Conservation (phyloP, 768 basidiomycete species). For the Leccinellum rugosiceps region DNA sequence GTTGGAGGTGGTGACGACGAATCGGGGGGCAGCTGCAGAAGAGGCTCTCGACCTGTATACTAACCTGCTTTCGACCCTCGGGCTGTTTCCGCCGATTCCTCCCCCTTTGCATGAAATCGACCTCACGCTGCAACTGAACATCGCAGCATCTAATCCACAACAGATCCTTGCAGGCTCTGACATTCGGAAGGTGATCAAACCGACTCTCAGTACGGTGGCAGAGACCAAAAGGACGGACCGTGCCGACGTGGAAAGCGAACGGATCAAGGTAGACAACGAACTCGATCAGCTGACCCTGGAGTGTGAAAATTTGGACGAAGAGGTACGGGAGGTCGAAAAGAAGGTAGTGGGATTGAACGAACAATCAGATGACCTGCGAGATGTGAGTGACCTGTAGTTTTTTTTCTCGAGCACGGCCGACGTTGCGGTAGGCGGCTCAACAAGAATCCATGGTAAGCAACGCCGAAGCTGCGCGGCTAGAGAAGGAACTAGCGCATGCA, state of each 20-base stretch:
- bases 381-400: conserved; percentile 53
- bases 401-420: conserved; percentile 1
- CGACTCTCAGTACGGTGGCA: conserved; percentile 67
- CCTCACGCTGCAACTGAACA: conserved; percentile 78
- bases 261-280: conserved; percentile 78
- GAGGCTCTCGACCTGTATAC: conserved; percentile 79
- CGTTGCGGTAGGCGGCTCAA: conserved; percentile 59
- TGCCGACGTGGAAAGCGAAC: conserved; percentile 69
- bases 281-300: conserved; percentile 73
- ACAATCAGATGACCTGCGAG: conserved; percentile 78
- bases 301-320: conserved; percentile 80
- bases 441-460: conserved; percentile 68
- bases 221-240: conserved; percentile 70
- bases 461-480: conserved; percentile 62
- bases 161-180: conserved; percentile 68
- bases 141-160: conserved; percentile 67
- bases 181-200: conserved; percentile 70
- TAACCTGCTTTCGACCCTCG: conserved; percentile 68
- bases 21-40: conserved; percentile 78
- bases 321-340: conserved; percentile 69
- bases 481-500: conserved; percentile 71
- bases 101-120: conserved; percentile 70
- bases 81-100: conserved; percentile 71
- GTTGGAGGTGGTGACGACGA: conserved; percentile 80
- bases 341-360: conserved; percentile 67